A percentile compares a stretch with the other conserved stretches of the same genome.
These are phyloP conservation scores for Vaccinium macrocarpon DNA, from an alignment of 148 eudicot species.

Conservation along the genomic window DNA sequence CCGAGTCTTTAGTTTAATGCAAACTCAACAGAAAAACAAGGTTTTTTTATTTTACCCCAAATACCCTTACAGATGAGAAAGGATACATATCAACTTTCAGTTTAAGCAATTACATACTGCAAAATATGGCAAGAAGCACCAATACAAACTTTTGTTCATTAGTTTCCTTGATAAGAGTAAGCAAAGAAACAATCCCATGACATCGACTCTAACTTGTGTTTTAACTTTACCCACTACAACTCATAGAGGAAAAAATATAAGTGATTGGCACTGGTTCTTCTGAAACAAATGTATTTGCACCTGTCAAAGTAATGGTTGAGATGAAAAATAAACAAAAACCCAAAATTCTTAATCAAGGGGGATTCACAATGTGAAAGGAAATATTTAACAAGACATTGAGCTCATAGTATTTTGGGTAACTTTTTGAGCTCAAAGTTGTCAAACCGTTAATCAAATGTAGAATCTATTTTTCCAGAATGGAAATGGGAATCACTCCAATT, in stretches of 20 bases:
- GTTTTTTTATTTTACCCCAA: not conserved
- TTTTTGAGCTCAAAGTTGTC: too few species aligned
- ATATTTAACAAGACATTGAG: not conserved
- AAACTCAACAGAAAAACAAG: not conserved
- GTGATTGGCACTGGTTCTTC: not conserved
- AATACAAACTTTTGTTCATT: not conserved
- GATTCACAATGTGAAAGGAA: not conserved
- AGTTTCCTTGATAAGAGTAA: not conserved
- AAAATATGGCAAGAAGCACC: not conserved
- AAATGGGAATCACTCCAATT: too few species aligned
- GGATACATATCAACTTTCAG: not conserved
- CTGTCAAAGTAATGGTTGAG: not conserved
- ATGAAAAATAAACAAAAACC: not conserved
- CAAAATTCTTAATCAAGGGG: not conserved
- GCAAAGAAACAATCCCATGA: not conserved
- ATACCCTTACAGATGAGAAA: not conserved
- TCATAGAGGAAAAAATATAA: not conserved
- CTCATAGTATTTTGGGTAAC: too few species aligned
- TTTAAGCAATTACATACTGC: not conserved
- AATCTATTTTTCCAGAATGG: too few species aligned
- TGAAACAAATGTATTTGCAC: not conserved
- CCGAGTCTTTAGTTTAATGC: not conserved
- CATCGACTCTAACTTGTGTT: not conserved
- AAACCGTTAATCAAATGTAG: too few species aligned
- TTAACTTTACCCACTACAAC: not conserved